These are phyloP conservation scores for Aspergillus sojae DNA, from an alignment of 2,329 filamentous ascomycete genomes.

Conservation along the genomic window DNA sequence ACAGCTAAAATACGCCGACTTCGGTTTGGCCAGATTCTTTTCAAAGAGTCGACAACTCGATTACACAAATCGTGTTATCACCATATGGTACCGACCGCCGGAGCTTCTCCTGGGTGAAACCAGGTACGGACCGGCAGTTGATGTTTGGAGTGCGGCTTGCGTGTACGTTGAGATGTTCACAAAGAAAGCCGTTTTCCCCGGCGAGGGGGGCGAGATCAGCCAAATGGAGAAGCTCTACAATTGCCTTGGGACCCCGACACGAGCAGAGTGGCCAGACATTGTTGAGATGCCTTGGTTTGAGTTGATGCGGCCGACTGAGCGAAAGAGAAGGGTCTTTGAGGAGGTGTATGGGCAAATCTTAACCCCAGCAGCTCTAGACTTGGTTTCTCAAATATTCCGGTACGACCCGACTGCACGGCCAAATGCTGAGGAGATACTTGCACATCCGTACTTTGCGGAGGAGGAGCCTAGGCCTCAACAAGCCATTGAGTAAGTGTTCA, in stretches of 20 bases:
- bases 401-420: conserved; percentile 87
- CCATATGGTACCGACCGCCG: conserved; percentile 94
- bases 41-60: conserved; percentile 88
- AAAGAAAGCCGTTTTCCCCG: conserved; percentile 88
- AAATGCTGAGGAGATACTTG: conserved; percentile 78
- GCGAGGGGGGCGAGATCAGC: conserved; percentile 92
- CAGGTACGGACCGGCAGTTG: conserved; percentile 83
- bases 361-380: conserved; percentile 77
- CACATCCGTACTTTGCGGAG: conserved; percentile 82
- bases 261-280: conserved; percentile 82
- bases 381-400: conserved; percentile 80
- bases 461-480: conserved; percentile 79
- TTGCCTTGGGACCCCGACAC: conserved; percentile 83
- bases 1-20: conserved; percentile 89
- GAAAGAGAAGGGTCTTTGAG: conserved; percentile 73
- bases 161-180: conserved; percentile 97
- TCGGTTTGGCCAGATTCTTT: conserved; percentile 94
- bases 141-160: conserved; percentile 96
- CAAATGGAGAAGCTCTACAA: conserved; percentile 97
- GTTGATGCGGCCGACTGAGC: conserved; percentile 76
- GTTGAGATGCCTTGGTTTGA: conserved; percentile 98
- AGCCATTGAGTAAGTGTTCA: conserved; percentile 74
- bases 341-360: conserved; percentile 79
- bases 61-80: conserved; percentile 98
- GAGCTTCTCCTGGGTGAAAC: conserved; percentile 91